Percentiles rank a stretch among this genome's conserved stretches.
These are phyloP conservation scores for Gnomoniopsis sp. DNA, from an alignment of 2,329 filamentous ascomycete genomes.

Conservation along the genomic window DNA sequence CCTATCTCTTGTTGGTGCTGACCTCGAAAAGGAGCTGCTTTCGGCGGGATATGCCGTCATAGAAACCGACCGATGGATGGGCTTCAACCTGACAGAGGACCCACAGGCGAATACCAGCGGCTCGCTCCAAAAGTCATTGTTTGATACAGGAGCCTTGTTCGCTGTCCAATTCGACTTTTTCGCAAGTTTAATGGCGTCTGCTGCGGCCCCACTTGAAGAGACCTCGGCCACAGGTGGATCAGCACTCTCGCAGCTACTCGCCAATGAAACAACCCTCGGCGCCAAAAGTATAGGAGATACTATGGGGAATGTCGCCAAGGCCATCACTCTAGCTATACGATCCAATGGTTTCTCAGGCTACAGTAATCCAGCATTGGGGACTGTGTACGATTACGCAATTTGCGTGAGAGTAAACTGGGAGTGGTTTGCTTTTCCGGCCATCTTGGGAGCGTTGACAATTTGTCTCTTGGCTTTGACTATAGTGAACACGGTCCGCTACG, in stretches of 20 bases:
- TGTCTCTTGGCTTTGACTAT: neutral
- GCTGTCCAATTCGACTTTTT: neutral
- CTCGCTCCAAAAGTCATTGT: neutral
- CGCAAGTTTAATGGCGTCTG: neutral
- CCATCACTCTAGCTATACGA: neutral
- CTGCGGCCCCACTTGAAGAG: neutral
- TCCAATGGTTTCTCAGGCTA: neutral
- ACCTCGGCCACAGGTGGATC: neutral
- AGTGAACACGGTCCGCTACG: neutral
- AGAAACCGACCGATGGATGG: neutral
- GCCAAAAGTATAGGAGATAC: neutral
- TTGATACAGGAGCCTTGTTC: neutral
- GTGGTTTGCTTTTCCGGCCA: slow-evolving; percentile 4
- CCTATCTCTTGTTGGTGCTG: neutral
- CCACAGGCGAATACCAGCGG: neutral
- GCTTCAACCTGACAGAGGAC: slow-evolving; percentile 1
- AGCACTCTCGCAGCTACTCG: neutral
- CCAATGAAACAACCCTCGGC: neutral
- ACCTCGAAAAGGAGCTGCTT: neutral
- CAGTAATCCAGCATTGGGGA: neutral
- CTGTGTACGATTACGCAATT: neutral
- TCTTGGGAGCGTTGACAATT: neutral
- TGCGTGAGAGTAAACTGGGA: slow-evolving; percentile 5
- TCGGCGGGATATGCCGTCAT: neutral
- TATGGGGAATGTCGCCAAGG: slow-evolving; percentile 1